These are phyloP conservation scores for Nakaseomyces sp. DNA, from an alignment of 1,139 yeast genomes.

Conservation along the genomic window DNA sequence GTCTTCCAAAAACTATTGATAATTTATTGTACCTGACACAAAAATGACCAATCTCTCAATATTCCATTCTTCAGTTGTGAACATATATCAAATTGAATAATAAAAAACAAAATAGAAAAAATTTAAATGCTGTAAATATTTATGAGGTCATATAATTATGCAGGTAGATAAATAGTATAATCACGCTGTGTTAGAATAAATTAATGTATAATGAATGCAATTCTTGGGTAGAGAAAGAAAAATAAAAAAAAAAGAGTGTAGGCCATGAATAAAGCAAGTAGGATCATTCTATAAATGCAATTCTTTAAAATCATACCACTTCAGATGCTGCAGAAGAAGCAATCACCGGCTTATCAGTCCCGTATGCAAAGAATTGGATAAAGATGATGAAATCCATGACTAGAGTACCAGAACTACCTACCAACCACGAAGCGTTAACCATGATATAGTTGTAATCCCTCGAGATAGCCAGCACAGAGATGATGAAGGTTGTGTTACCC, in stretches of 20 bases:
- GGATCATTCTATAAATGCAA: background rate
- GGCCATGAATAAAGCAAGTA: no score
- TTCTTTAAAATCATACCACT: background rate
- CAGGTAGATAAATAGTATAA: background rate
- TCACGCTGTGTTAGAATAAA: background rate
- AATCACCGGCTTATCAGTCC: background rate
- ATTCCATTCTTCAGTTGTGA: no score
- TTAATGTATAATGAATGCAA: no score
- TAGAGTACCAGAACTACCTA: constrained; percentile 86
- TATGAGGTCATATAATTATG: constrained; percentile 2
- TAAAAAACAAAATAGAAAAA: background rate
- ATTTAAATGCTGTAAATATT: constrained; percentile 4
- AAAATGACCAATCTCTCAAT: no score
- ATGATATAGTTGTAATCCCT: constrained; percentile 58
- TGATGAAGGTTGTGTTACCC: constrained; percentile 83
- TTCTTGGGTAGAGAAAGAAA: no score
- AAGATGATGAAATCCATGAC: constrained; percentile 77
- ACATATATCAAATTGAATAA: background rate
- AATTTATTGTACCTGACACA: background rate
- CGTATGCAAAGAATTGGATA: constrained; percentile 76
- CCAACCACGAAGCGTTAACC: constrained; percentile 85
- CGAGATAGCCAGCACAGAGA: constrained; percentile 72
- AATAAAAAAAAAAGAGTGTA: background rate
- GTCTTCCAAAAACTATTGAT: no score
- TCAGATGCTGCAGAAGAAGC: background rate